These are phyloP conservation scores for Delonix regia DNA, from an alignment of 306 rosid species.

Conservation along the genomic window DNA sequence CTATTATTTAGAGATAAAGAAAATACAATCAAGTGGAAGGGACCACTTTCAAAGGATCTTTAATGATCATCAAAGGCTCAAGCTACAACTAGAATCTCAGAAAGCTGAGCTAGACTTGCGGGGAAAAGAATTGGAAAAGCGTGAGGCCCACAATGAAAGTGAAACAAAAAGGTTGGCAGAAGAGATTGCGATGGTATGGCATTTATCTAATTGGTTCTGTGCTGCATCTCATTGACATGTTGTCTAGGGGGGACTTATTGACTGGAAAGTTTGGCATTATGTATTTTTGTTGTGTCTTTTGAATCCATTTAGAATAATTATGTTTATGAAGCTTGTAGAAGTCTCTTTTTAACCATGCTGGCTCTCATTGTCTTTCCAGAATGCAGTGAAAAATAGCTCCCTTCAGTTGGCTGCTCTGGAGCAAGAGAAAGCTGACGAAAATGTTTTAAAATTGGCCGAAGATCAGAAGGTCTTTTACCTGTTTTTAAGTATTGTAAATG, in stretches of 20 bases:
- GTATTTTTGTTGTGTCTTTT: conserved; percentile 14
- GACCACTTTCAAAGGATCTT: conserved; percentile 88
- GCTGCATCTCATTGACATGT: conserved; percentile 39
- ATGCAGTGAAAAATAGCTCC: conserved; percentile 65
- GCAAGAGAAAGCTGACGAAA: conserved; percentile 78
- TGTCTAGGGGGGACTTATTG: conserved; percentile 14
- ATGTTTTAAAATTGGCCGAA: conserved; percentile 81
- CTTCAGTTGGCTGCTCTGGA: conserved; percentile 85
- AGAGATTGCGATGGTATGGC: conserved; percentile 74
- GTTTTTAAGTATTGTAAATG: conserved; percentile 32
- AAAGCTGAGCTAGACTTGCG: conserved; percentile 73
- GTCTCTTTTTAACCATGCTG: conserved; percentile 33
- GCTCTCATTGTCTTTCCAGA: conserved; percentile 52
- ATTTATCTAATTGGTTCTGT: conserved; percentile 41
- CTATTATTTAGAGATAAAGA: conserved; percentile 69
- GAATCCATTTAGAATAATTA: neutral
- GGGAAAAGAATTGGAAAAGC: conserved; percentile 81
- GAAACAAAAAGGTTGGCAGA: conserved; percentile 83
- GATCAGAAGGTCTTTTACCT: conserved; percentile 84
- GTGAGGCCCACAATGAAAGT: conserved; percentile 77
- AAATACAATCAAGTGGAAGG: conserved; percentile 76
- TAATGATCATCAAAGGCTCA: conserved; percentile 75
- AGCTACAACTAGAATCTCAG: conserved; percentile 81
- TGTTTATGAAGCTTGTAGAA: conserved; percentile 27
- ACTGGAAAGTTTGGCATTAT: conserved; percentile 19